Base-by-base conservation (phyloP, 208 protist genomes). In the Trypanosoma theileri region DNA sequence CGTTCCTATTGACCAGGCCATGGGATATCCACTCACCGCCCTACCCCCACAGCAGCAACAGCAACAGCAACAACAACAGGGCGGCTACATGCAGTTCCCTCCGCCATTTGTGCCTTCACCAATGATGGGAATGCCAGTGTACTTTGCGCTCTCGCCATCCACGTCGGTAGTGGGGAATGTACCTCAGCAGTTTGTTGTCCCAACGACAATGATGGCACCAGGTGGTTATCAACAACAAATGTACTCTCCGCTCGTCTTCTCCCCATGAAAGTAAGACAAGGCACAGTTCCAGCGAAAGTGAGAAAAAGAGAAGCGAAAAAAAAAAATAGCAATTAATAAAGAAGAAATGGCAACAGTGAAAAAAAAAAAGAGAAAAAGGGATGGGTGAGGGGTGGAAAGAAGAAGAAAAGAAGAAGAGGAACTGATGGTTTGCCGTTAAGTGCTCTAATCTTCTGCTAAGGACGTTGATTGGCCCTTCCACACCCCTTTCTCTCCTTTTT, bases 121-220 rank as follows among this genome's bases (percentile, higher is more conserved):
- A 45, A 46, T 59, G 41, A 61, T 71, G 53, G 66, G 66, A 14
- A 59, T 71, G 66, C 66, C 66, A 13, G 24, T 71, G 12, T 71
- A 62, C 50, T 40, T 71, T 21, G 44, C 66, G n/a, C 8, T 73
- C 4, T 28, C 67, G 22, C 52, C 21, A 1, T 31, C 19, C 19
- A 17, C 46, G 12, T 7, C 67, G 4, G 59, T 66, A 14, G 6
- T 31, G 14, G 44, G 40, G 3, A 55, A 19, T 19, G 41, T 31
- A 0, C 17, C 57, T 16, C 67, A 65, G 40, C 57, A 73, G 46
- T 52, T 65, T 56, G 57, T 71, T 44, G n/a, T 65, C 0, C 66
- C 66, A 40, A 48, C 66, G 17, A 65, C 66, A 14, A 58, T 71
- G 26, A 57, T 71, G 31, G 10, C 66, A 21, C 31, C 55, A 8